Evolutionary conservation across 2,329 filamentous ascomycete genomes (phyloP), one percentile per base, ranked within the genome.

Genomic region (Aureobasidium subglaciale): DNA sequence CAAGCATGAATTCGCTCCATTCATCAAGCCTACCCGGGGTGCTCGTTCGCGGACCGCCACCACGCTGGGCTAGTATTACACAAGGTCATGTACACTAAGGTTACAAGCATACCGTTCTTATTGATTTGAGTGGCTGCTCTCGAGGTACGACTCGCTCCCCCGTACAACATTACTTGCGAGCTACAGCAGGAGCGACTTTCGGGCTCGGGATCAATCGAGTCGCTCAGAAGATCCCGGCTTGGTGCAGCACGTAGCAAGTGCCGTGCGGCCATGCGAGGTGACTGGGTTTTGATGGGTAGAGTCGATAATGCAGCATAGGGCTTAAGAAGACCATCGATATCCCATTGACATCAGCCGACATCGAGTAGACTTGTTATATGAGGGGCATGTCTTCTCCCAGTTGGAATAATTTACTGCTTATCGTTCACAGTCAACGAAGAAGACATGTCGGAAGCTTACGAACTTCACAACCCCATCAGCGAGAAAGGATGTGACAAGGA

Each of bases 391-490:
- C 16, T 37, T 40, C 48, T 35, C 30, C 34, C 4, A 16, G 15
- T 29, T 41, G 16, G 6, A 4, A 22, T n/a, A 10, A 1, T 10
- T 11, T 13, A 40, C 32, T 8, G 15, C 16, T 41, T 32, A 10
- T 38, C 46, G 22, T 40, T 6, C 7, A 9, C 3, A 16, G 34
- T 20, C 24, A n/a, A 11, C 27, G 5, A 15, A 8, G 7, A 22
- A n/a, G 7, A 22, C 7, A 52, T 52, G 48, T 24, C 16, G 16
- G 48, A 52, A 25, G 34, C 35, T 27, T 52, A 41, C 35, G 48
- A 52, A 25, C 48, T 52, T 27, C 48, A 41, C n/a, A 52, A n/a
- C 2, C 48, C 35, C 18, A 5, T 40, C 35, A 52, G 48, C 18
- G 48, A 52, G 48, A 52, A 32, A 13, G 35, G 18, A 16, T 30